Base-by-base conservation (phyloP, 1,284 basidiomycete genomes). In the Dichomitus squalens region DNA sequence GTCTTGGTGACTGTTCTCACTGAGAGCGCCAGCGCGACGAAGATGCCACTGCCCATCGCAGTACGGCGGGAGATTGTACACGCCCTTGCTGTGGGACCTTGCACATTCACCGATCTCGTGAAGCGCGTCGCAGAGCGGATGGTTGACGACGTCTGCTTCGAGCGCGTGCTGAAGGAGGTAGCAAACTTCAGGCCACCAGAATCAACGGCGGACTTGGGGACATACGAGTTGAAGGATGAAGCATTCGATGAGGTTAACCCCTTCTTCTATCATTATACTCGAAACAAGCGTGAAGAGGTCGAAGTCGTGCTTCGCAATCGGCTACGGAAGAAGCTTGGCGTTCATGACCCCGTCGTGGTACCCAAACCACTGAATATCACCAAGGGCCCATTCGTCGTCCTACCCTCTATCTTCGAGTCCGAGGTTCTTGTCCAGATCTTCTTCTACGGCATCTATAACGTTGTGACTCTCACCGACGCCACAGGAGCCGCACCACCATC, bases 251-350 rank as follows among this genome's bases (percentile, higher is more conserved):
- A 98, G 64, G 90, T 99, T 61, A 92, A 98, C 68, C 95, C 96
- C 0, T 97, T 95, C 78, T 98, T 96, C 79, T 93, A 90, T 70
- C 95, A 98, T 70, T 99, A 97, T 74, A 91, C 93, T 11, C 84
- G 96, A 31, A 99, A 99, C 73, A 92, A 95, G 70, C 85, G 95
- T 41, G 94, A 98, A 68, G 93, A 96, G 69, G 96, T 95, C n/a
- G 94, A 96, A 66, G 84, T 82, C 33, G 83, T 92, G 6, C 77
- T 98, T 43, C 79, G 86, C 50, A 83, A 81, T 52, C 80, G 92
- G 47, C 69, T 89, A 50, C 87, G 85, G 78, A 88, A 87, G 77
- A 85, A 83, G 70, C 81, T 77, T 0, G 84, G 84, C 7, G 74
- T 81, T 23, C 66, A 75, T 12, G 86, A 92, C 51, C 87, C 91